A percentile compares a stretch with the other conserved stretches of the same genome.
phyloP scores from a whole-genome alignment of 2,329 filamentous ascomycete genomes.

The Lithohypha guttulata region DNA sequence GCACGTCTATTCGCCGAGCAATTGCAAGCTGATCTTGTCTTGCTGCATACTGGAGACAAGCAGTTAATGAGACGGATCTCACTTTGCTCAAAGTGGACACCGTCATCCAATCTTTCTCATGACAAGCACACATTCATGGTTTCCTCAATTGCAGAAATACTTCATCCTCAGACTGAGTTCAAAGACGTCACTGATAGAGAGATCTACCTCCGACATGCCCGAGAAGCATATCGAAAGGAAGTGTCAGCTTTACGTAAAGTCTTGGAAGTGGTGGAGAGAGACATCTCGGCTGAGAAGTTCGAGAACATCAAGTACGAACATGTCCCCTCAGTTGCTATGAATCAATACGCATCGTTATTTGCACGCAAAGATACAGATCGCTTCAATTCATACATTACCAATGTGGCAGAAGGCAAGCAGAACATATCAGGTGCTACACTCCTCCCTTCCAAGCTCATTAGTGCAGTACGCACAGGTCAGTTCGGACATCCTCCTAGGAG shows the following conservation, averaged over 20 bases:
- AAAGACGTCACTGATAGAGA: conserved; percentile 32
- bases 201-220: conserved; percentile 43
- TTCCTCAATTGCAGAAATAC: conserved; percentile 46
- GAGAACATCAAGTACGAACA: conserved; percentile 47
- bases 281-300: conserved; percentile 38
- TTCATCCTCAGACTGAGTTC: conserved; percentile 34
- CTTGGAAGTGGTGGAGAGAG: conserved; percentile 40
- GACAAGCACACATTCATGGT: conserved; percentile 49
- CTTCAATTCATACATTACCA: conserved; percentile 41
- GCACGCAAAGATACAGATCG: conserved; percentile 39
- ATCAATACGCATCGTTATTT: conserved; percentile 41
- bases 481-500: background rate
- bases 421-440: conserved; percentile 47
- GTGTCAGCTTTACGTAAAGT: conserved; percentile 44
- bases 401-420: conserved; percentile 39
- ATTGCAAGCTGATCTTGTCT: conserved; percentile 37
- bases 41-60: conserved; percentile 32
- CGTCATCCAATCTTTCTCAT: conserved; percentile 44
- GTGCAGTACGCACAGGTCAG: conserved; percentile 3
- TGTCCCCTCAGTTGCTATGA: conserved; percentile 48
- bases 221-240: conserved; percentile 44
- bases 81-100: conserved; percentile 52
- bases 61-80: conserved; percentile 39
- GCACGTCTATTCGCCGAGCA: conserved; percentile 48
- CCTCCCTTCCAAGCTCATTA: conserved; percentile 42